Base-by-base conservation (phyloP, 768 basidiomycete species). In the Lactarius sp. region DNA sequence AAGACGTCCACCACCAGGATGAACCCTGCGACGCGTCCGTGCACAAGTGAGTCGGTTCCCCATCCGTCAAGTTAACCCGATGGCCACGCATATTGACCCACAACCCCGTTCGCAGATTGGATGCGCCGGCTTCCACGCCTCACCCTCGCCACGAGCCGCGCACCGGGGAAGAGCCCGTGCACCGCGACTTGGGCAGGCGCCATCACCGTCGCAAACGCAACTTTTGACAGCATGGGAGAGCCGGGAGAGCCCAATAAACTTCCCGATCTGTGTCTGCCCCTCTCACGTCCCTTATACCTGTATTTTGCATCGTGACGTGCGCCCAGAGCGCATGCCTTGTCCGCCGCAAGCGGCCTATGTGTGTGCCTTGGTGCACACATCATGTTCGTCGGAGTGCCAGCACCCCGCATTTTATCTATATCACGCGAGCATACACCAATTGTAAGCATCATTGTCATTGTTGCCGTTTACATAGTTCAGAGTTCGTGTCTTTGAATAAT, bases 271-370 rank as follows among this genome's bases (percentile, higher is more conserved):
- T 2, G 9, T 1, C 10, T 1, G 0, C 1, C 12, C 4, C 6
- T 14, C 13, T 3, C 50, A 13, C 31, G 14, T 33, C 6, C 13
- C 20, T 47, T 56, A 47, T 51, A 7, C 33, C 6, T 20, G 6
- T n/a, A 8, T 44, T 20, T 31, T 49, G 14, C 20, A 13, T n/a
- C 36, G 10, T 58, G 18, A 31, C 51, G 27, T 4, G 37, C 57
- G 62, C 62, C 57, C 33, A 54, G 57, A 31, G 52, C 62, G 52
- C 34, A 27, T 49, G 52, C 36, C 20, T 33, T 12, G n/a, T 9
- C 2, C 31, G 52, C 62, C 52, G 51, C 56, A 5, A 59, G 51
- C 56, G 27, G 62, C 16, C 16, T 18, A 37, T 37, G 39, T 31
- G 22, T 47, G 56, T 41, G 41, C 41, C 50, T 55, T 6, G 36